Percentiles rank a stretch among this genome's conserved stretches.
Evolutionary conservation across 2,329 filamentous ascomycete genomes (phyloP).

Genomic region (Zymoseptoria ardabiliae): DNA sequence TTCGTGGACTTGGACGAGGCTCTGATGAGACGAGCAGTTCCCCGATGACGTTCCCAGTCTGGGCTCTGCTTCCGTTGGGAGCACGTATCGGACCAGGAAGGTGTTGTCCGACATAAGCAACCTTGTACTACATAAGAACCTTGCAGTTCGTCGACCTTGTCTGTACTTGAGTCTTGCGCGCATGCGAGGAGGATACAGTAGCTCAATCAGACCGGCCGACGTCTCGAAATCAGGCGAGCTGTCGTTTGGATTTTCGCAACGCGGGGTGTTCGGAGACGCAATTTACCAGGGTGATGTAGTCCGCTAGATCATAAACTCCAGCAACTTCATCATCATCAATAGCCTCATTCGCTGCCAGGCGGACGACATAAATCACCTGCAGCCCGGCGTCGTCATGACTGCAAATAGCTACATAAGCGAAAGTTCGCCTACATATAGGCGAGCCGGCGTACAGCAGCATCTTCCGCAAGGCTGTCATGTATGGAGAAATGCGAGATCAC

Average conservation of each 20-base stretch:
- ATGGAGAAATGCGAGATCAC: neutral
- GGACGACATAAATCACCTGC: neutral
- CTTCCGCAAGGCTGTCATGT: neutral
- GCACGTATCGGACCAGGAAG: neutral
- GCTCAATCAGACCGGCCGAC: neutral
- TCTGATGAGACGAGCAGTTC: neutral
- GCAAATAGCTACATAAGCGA: neutral
- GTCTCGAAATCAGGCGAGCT: neutral
- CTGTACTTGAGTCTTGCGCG: no score
- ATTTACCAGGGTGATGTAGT: neutral
- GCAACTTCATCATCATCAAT: no score
- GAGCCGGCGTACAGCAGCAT: neutral
- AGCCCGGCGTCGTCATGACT: neutral
- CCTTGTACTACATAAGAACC: neutral
- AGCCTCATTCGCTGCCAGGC: neutral
- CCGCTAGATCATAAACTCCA: neutral
- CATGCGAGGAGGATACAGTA: neutral
- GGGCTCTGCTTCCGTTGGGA: neutral
- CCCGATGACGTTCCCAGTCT: neutral
- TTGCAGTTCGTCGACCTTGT: neutral
- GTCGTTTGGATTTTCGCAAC: neutral
- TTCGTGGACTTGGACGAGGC: neutral
- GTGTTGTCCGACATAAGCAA: neutral
- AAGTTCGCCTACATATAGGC: neutral
- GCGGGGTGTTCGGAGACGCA: neutral